These are phyloP conservation scores for Selaginella moellendorffii DNA, from an alignment of 75 land plant species.

Conservation along the genomic window DNA sequence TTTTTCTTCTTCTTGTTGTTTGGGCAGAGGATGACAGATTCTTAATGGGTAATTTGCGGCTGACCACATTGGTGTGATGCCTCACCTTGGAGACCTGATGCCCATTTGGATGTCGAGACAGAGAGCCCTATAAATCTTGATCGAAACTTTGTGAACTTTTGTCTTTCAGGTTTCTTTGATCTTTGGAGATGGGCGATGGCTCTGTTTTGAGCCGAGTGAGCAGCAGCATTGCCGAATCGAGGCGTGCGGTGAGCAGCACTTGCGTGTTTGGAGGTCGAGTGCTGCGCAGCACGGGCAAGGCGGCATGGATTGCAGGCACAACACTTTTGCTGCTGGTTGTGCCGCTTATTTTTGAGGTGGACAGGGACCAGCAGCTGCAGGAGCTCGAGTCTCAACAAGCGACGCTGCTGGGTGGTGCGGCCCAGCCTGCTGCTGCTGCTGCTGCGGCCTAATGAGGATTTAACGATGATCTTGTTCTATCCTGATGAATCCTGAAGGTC, in stretches of 20 bases:
- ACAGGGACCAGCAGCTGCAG: slow-evolving; percentile 12
- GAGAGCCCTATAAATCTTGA: not conserved
- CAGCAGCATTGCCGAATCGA: not conserved
- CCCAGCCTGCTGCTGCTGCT: too few relatives aligned
- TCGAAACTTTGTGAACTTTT: not conserved
- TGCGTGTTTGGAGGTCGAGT: not conserved
- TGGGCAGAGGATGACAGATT: not conserved
- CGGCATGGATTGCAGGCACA: slow-evolving; percentile 4
- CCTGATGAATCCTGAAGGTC: too few relatives aligned
- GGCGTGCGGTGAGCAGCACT: not conserved
- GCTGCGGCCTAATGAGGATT: too few relatives aligned
- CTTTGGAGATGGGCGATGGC: not conserved
- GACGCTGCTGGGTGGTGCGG: slow-evolving; percentile 10
- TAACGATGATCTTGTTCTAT: too few relatives aligned
- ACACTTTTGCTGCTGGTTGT: not conserved
- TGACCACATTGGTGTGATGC: not conserved
- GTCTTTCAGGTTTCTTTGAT: not conserved
- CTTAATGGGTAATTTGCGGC: not conserved
- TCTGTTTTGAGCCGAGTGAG: not conserved
- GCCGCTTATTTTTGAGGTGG: slow-evolving; percentile 23
- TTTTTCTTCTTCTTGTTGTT: not conserved
- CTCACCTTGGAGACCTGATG: slow-evolving; percentile 1
- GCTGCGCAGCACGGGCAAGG: slow-evolving; percentile 1
- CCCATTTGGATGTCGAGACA: not conserved
- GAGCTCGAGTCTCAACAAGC: slow-evolving; percentile 18